Percentiles rank a stretch among this genome's conserved stretches.
These are phyloP conservation scores for Colletotrichum caudatum DNA, from an alignment of 2,329 filamentous ascomycete genomes.

Conservation along the genomic window DNA sequence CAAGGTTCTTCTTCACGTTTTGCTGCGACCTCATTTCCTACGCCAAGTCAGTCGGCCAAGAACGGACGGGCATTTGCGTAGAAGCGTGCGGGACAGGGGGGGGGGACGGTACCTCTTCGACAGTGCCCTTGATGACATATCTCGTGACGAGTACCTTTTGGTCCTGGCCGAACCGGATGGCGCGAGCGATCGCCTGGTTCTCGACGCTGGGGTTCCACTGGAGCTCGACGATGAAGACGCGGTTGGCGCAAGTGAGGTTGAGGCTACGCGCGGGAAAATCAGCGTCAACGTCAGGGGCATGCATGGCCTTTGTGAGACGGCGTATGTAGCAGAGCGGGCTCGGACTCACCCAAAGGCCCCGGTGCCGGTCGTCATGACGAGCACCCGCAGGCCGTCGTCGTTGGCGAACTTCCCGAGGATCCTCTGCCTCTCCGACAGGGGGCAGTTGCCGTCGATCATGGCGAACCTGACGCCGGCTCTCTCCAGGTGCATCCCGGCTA, in stretches of 20 bases:
- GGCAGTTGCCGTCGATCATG: constrained; percentile 59
- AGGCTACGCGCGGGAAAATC: constrained; percentile 48
- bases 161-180: constrained; percentile 60
- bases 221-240: constrained; percentile 64
- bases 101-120: constrained; percentile 56
- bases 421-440: constrained; percentile 51
- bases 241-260: constrained; percentile 61
- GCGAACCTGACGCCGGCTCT: constrained; percentile 47
- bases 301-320: background rate
- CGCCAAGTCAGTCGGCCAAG: background rate
- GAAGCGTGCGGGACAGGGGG: background rate
- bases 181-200: constrained; percentile 63
- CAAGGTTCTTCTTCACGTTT: constrained; percentile 27
- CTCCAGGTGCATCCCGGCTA: constrained; percentile 50
- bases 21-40: constrained; percentile 41
- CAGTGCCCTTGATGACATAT: constrained; percentile 57
- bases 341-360: constrained; percentile 61
- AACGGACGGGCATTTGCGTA: rapidly evolving
- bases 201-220: constrained; percentile 68
- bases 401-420: constrained; percentile 55
- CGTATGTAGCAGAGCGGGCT: background rate
- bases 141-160: constrained; percentile 57
- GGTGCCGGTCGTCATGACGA: constrained; percentile 66
- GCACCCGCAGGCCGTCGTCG: constrained; percentile 47
- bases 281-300: background rate